Conservation (phyloP, 495 filamentous ascomycete species). For the Cercophora scortea region DNA sequence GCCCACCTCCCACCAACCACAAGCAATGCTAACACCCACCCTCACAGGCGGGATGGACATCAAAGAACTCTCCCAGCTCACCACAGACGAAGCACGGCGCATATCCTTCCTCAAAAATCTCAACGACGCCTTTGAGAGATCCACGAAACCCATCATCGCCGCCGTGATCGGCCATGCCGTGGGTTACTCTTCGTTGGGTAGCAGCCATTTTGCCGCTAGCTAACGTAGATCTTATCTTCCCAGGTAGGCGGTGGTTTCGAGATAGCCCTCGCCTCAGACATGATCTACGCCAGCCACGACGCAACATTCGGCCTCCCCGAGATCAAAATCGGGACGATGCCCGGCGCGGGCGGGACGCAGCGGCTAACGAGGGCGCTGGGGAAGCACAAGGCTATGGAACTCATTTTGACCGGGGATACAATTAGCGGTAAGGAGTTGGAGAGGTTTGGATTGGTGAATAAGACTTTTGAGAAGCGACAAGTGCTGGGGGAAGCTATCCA, state of each 20-base stretch:
- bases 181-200: not conserved
- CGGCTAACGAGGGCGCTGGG: conserved; percentile 30
- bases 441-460: no score
- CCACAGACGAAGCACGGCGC: no score
- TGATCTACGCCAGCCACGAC: conserved; percentile 27
- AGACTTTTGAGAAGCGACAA: no score
- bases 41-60: no score
- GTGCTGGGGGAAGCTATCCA: no score
- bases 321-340: conserved; percentile 35
- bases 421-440: no score
- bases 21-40: no score
- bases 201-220: not conserved
- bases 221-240: not conserved
- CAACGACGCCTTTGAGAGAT: conserved; percentile 18
- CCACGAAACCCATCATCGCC: conserved; percentile 27
- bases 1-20: no score
- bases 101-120: no score
- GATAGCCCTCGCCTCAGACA: conserved; percentile 29
- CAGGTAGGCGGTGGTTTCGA: conserved; percentile 32
- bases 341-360: conserved; percentile 37
- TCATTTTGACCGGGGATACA: no score
- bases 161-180: conserved; percentile 28
- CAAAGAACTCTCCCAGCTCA: no score
- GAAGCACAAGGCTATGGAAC: no score
- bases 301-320: conserved; percentile 36